A percentile compares a stretch with the other conserved stretches of the same genome.
These are phyloP conservation scores for Lactarius sp. DNA, from an alignment of 768 basidiomycete species.

Conservation along the genomic window DNA sequence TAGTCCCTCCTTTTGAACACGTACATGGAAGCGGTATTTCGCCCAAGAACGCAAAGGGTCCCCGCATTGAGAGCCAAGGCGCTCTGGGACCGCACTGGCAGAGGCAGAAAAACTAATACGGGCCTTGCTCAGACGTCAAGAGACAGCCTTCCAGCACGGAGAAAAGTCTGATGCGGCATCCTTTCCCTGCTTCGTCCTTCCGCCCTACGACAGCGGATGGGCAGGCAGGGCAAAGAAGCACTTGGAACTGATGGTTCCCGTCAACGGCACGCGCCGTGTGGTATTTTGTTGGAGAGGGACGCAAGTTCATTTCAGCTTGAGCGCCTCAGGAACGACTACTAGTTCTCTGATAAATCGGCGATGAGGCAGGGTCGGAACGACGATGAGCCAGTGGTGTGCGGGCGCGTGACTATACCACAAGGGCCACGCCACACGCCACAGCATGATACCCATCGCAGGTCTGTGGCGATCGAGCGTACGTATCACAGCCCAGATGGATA, in stretches of 20 bases:
- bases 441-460: neutral
- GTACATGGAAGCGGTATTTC: constrained; percentile 21
- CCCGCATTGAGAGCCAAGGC: constrained; percentile 16
- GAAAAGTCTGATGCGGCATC: constrained; percentile 17
- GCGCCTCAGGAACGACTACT: constrained; percentile 19
- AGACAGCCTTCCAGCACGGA: constrained; percentile 18
- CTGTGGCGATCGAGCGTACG: constrained; percentile 9
- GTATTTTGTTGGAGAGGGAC: constrained; percentile 13
- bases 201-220: constrained; percentile 13
- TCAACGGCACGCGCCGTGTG: constrained; percentile 19
- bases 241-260: constrained; percentile 16
- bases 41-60: constrained; percentile 17
- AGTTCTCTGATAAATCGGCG: constrained; percentile 19
- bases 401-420: constrained; percentile 1
- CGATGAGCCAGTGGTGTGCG: neutral
- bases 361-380: constrained; percentile 7
- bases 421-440: neutral
- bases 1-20: constrained; percentile 15
- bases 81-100: constrained; percentile 18
- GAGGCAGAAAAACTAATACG: constrained; percentile 11
- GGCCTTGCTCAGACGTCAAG: constrained; percentile 16
- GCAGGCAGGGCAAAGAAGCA: constrained; percentile 19
- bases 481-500: neutral
- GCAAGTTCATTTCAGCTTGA: constrained; percentile 15
- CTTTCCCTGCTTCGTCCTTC: constrained; percentile 7